Percentiles rank a stretch among this genome's conserved stretches.
phyloP scores from a whole-genome alignment of 192 early-diverging fungal species.

The Rhizoclosmatium globosum region DNA sequence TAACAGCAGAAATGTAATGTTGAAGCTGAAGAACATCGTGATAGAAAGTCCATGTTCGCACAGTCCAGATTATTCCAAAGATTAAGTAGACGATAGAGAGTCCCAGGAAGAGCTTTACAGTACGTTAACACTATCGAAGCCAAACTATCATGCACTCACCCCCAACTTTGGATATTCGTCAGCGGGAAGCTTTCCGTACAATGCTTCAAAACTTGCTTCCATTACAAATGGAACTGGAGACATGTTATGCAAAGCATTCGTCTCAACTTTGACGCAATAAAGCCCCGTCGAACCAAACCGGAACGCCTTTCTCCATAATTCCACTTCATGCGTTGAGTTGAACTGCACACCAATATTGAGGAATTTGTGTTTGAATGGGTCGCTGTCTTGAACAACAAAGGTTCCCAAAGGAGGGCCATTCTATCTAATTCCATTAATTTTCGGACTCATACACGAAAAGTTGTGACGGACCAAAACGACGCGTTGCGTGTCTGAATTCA shows the following conservation, averaged over 20 bases:
- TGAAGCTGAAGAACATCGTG: slow-evolving; percentile 91
- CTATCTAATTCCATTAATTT: slow-evolving; percentile 24
- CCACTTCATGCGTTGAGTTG: slow-evolving; percentile 1
- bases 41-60: slow-evolving; percentile 82
- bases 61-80: slow-evolving; percentile 81
- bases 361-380: slow-evolving; percentile 30
- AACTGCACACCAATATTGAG: slow-evolving; percentile 40
- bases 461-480: slow-evolving; percentile 16
- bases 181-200: slow-evolving; percentile 86
- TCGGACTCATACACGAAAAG: slow-evolving; percentile 14
- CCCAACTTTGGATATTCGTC: slow-evolving; percentile 89
- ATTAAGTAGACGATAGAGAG: slow-evolving; percentile 77
- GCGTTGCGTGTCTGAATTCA: slow-evolving; percentile 13
- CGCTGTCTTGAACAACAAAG: slow-evolving; percentile 41
- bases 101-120: slow-evolving; percentile 74
- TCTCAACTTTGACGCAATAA: slow-evolving; percentile 79
- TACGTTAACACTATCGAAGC: slow-evolving; percentile 1
- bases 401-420: neutral
- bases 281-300: slow-evolving; percentile 79
- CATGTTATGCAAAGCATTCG: slow-evolving; percentile 37
- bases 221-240: slow-evolving; percentile 42
- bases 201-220: slow-evolving; percentile 74
- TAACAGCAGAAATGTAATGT: slow-evolving; percentile 86
- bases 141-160: slow-evolving; percentile 45
- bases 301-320: slow-evolving; percentile 58